Evolutionary conservation across 495 filamentous ascomycete species (phyloP).

Genomic region (Hyaloscypha variabilis): DNA sequence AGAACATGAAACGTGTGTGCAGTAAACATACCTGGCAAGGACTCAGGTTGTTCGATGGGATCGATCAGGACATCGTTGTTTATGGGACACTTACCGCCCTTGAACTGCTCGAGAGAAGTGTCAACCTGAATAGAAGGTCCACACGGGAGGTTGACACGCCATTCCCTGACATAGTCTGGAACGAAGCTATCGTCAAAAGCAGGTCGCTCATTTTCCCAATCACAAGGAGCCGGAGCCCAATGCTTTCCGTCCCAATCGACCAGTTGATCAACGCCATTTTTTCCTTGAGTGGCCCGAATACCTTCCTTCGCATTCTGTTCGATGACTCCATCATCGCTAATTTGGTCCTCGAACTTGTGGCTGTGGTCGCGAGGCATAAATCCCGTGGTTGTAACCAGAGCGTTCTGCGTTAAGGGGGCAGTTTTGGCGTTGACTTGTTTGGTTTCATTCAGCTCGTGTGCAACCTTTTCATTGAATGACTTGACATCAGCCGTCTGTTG

Average conservation of each 20-base stretch:
- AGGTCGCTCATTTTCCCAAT: slow-evolving; percentile 25
- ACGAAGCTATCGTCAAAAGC: slow-evolving; percentile 20
- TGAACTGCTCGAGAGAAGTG: slow-evolving; percentile 5
- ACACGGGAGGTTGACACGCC: slow-evolving; percentile 12
- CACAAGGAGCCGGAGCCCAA: slow-evolving; percentile 17
- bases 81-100: neutral
- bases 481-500: neutral
- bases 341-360: slow-evolving; percentile 15
- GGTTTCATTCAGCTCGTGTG: neutral
- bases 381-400: slow-evolving; percentile 1
- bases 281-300: slow-evolving; percentile 23
- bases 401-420: slow-evolving; percentile 8
- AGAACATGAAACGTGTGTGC: neutral
- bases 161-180: slow-evolving; percentile 23
- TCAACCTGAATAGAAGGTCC: slow-evolving; percentile 18
- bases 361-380: neutral
- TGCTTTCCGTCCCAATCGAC: slow-evolving; percentile 21
- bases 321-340: slow-evolving; percentile 26
- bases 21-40: slow-evolving; percentile 28
- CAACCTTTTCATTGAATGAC: neutral
- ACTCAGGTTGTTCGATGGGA: slow-evolving; percentile 22
- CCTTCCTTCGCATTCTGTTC: slow-evolving; percentile 11
- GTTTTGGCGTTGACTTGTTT: neutral
- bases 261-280: slow-evolving; percentile 2
- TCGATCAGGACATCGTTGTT: slow-evolving; percentile 5